These are phyloP conservation scores for Chrysopogon serrulatus DNA, from an alignment of 176 grass and related monocot species.

Conservation along the genomic window DNA sequence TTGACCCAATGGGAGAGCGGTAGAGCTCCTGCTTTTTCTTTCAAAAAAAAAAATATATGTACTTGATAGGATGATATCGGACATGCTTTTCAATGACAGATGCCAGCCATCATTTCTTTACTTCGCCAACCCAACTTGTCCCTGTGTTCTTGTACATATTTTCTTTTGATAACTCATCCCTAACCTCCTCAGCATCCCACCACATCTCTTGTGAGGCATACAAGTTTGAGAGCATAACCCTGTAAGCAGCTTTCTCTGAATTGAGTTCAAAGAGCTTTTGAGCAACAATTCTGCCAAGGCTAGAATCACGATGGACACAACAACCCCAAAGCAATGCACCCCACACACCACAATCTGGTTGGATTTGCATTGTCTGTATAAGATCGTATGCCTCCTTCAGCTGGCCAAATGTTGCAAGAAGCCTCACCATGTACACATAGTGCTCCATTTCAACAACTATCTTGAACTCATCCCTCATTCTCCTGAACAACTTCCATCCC, in stretches of 20 bases:
- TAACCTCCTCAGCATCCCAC: conserved; percentile 50
- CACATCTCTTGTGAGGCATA: conserved; percentile 67
- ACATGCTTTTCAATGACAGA: background rate
- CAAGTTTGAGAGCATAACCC: conserved; percentile 68
- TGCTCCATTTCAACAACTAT: conserved; percentile 44
- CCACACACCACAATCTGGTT: conserved; percentile 58
- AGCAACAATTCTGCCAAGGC: conserved; percentile 40
- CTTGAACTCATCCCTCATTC: conserved; percentile 60
- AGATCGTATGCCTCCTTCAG: conserved; percentile 65
- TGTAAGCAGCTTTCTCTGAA: conserved; percentile 63
- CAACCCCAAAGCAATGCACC: conserved; percentile 79
- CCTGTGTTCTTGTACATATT: conserved; percentile 38
- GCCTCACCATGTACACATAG: conserved; percentile 73
- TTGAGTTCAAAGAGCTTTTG: conserved; percentile 45
- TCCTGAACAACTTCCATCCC: conserved; percentile 55
- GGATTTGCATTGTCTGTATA: conserved; percentile 49
- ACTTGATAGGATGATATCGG: background rate
- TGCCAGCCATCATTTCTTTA: conserved; percentile 9
- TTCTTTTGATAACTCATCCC: conserved; percentile 23
- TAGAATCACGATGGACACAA: conserved; percentile 52
- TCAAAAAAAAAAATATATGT: too few species aligned
- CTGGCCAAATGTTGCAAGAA: conserved; percentile 51
- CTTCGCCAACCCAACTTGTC: conserved; percentile 44
- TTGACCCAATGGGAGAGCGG: too few species aligned
- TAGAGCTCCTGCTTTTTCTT: too few species aligned